Conservation (phyloP, 2,329 filamentous ascomycete genomes). For the Talaromyces albobiverticillius region DNA sequence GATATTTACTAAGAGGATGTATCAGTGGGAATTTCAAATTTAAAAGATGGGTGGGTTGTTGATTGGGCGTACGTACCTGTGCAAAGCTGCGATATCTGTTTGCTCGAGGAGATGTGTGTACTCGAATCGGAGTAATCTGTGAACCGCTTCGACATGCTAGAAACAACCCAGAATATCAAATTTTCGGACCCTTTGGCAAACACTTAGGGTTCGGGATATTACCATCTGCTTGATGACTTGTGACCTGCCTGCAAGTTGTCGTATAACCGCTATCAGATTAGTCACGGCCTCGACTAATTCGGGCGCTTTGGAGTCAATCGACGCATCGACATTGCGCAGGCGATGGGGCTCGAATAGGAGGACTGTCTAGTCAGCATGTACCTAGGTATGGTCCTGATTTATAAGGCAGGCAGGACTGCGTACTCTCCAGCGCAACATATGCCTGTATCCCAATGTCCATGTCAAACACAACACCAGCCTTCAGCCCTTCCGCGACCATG, state of each 20-base stretch:
- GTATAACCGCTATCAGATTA: neutral
- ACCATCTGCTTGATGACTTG: neutral
- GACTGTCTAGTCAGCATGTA: neutral
- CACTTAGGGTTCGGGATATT: neutral
- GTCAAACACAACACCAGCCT: neutral
- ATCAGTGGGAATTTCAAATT: neutral
- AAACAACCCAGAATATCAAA: too few species aligned
- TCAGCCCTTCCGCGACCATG: slow-evolving; percentile 1
- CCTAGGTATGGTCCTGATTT: neutral
- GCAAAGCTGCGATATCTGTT: neutral
- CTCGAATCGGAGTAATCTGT: neutral
- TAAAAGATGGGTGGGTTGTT: neutral
- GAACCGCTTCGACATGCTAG: slow-evolving; percentile 1
- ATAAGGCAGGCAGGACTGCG: neutral
- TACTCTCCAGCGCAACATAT: neutral
- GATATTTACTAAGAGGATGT: neutral
- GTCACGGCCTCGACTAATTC: neutral
- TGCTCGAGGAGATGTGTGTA: neutral
- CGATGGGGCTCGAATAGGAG: neutral
- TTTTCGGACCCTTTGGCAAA: neutral
- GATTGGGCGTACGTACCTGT: neutral
- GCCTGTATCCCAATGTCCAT: neutral
- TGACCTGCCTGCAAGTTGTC: neutral
- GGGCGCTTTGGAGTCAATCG: neutral
- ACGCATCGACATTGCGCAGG: neutral